Percentiles rank a stretch among this genome's conserved stretches.
Evolutionary conservation across 495 filamentous ascomycete species (phyloP).

Genomic region (Aspergillus sclerotiicarbonarius): DNA sequence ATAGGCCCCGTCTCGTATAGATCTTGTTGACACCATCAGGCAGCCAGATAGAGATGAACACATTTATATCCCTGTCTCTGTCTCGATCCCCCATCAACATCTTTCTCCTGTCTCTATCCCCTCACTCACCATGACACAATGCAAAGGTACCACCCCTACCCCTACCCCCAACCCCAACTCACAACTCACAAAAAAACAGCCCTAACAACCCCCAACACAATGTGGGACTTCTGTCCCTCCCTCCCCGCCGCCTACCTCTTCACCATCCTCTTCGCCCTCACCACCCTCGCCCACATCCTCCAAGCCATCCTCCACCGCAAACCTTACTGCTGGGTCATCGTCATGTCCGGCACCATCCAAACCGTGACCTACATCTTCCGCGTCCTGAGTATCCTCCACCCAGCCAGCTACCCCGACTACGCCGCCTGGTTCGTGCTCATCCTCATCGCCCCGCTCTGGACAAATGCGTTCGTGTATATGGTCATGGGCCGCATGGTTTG

Average conservation of each 20-base stretch:
- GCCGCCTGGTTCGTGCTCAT: slow-evolving; percentile 33
- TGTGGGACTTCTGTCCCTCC: slow-evolving; percentile 11
- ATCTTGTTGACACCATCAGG: background rate
- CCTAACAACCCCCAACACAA: background rate
- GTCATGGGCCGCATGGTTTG: slow-evolving; percentile 22
- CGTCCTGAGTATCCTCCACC: slow-evolving; percentile 24
- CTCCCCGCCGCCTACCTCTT: slow-evolving; percentile 26
- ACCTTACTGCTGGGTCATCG: slow-evolving; percentile 53
- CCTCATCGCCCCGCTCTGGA: slow-evolving; percentile 21
- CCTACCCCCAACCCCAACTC: background rate
- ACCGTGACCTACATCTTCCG: slow-evolving; percentile 38
- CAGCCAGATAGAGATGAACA: background rate
- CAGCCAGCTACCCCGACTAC: slow-evolving; percentile 18
- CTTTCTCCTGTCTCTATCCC: background rate
- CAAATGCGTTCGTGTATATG: slow-evolving; percentile 25
- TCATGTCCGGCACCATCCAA: slow-evolving; percentile 42
- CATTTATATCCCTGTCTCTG: background rate
- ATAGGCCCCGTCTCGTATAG: background rate
- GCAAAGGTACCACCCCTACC: background rate
- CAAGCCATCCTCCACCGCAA: slow-evolving; percentile 40
- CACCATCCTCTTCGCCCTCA: slow-evolving; percentile 38
- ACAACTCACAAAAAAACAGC: background rate
- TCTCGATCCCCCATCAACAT: background rate
- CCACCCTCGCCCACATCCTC: slow-evolving; percentile 34
- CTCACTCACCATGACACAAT: background rate